Evolutionary conservation across 805 yeast species (phyloP), one percentile per base, ranked within the genome.

Genomic region (Komagataella pastoris): DNA sequence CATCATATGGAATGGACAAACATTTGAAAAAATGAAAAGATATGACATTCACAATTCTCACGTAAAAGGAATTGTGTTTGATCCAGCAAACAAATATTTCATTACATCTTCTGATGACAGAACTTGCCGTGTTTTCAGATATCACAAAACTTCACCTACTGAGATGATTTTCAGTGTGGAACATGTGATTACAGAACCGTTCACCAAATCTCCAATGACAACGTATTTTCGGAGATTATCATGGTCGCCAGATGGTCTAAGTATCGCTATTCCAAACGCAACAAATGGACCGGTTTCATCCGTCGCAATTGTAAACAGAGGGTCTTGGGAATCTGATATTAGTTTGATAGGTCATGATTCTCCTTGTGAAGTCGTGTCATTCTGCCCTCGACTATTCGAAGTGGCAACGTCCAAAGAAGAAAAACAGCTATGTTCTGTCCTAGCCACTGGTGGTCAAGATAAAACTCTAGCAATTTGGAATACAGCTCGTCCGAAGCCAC

Each of bases 361-460:
- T 1, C 95, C 95, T 0, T 84, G 89, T 57, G 95, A 86, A 61
- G 93, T 85, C 12, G 84, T 83, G 49, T 68, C 80, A 1, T 86
- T 86, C 58, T 81, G 85, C 18, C 93, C 95, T 1, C 69, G 86
- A 51, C 59, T 85, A 24, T 86, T 54, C 7, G 55, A 47, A n/a
- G 51, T 47, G n/a, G 48, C 51, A n/a, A 48, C 19, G n/a, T 47
- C 6, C 49, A 53, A 56, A 46, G 24, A 47, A 36, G 46, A 48
- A n/a, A 44, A 46, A 10, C 45, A 54, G 52, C 7, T 75, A 50
- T 73, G 85, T 6, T 83, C 96, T 0, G 77, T 91, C 0, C 72
- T 91, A n/a, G 97, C 97, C 2, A 85, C 97, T 24, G 97, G 91
- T 12, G 98, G 98, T 8, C 98, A 91, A 66, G 99, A 91, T 65